Percentiles rank a stretch among this genome's conserved stretches.
phyloP scores from a whole-genome alignment of 208 protist species.

The Wallacemonas sp. region DNA sequence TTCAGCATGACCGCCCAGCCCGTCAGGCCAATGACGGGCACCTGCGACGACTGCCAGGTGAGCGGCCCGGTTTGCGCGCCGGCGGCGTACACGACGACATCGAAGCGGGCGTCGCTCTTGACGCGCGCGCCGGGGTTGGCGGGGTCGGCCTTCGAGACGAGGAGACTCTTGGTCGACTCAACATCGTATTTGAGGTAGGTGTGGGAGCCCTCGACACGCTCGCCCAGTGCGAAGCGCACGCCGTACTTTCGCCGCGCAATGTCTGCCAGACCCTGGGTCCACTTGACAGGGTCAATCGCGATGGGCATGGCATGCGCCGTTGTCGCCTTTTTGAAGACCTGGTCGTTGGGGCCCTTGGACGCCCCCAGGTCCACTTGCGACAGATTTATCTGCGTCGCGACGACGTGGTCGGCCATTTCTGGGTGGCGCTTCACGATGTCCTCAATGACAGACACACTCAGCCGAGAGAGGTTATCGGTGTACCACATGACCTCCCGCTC shows the following conservation, averaged over 20 bases:
- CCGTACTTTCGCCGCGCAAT: slow-evolving; percentile 48
- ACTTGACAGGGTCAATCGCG: slow-evolving; percentile 73
- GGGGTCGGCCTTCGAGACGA: slow-evolving; percentile 37
- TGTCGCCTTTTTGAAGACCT: neutral
- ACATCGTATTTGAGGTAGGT: slow-evolving; percentile 69
- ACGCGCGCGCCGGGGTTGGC: slow-evolving; percentile 26
- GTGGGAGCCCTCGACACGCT: slow-evolving; percentile 47
- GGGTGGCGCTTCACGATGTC: slow-evolving; percentile 52
- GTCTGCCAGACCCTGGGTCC: slow-evolving; percentile 66
- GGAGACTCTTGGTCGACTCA: slow-evolving; percentile 61
- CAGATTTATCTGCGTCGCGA: slow-evolving; percentile 27
- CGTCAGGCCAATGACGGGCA: slow-evolving; percentile 71
- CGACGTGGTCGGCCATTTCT: slow-evolving; percentile 54
- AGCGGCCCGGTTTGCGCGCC: slow-evolving; percentile 57
- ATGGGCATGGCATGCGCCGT: slow-evolving; percentile 63
- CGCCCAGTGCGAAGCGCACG: slow-evolving; percentile 60
- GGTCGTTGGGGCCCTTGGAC: neutral
- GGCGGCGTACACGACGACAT: slow-evolving; percentile 79
- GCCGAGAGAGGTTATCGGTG: slow-evolving; percentile 71
- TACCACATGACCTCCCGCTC: slow-evolving; percentile 59
- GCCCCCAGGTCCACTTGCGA: neutral
- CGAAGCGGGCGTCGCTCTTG: slow-evolving; percentile 39
- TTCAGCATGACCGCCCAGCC: slow-evolving; percentile 41
- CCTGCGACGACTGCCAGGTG: slow-evolving; percentile 51
- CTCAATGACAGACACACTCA: slow-evolving; percentile 65